Percentiles rank a stretch among this genome's conserved stretches.
Conservation (phyloP, 23 red algal species). For the Agarophyton chilense region DNA sequence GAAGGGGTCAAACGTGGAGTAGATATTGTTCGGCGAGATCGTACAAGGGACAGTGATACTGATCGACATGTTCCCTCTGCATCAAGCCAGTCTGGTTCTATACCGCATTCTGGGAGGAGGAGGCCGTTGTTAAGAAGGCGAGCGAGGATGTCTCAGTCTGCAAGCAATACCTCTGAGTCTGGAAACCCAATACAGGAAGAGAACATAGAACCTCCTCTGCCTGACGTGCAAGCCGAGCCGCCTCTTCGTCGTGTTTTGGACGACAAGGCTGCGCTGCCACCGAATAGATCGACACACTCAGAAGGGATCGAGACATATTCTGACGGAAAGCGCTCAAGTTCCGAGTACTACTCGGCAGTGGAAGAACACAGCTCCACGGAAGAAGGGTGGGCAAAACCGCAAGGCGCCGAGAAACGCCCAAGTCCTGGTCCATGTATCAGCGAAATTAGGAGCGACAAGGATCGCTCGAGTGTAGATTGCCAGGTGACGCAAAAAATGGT, state of each 20-base stretch:
- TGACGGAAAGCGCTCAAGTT: conserved; percentile 5
- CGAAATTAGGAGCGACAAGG: conserved; percentile 16
- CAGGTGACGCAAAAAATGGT: background rate
- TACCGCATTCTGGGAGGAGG: background rate
- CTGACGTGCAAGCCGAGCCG: background rate
- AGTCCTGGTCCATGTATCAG: background rate
- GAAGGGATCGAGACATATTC: conserved; percentile 1
- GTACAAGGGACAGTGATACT: conserved; percentile 22
- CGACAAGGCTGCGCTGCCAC: background rate
- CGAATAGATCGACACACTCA: background rate
- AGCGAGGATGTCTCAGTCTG: conserved; percentile 15
- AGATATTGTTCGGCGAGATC: conserved; percentile 24
- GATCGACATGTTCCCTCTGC: conserved; percentile 12
- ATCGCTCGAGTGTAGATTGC: conserved; percentile 6
- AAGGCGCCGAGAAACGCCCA: background rate
- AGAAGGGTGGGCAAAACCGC: conserved; percentile 29
- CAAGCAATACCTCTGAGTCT: conserved; percentile 7
- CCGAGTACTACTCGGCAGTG: conserved; percentile 36
- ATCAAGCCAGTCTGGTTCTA: conserved; percentile 43
- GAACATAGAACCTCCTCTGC: background rate
- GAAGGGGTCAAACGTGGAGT: conserved; percentile 32
- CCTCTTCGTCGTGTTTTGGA: background rate
- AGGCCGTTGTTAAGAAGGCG: conserved; percentile 41
- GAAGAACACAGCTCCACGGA: conserved; percentile 40
- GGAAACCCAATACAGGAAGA: background rate